Conservation (phyloP, 176 grass and related monocot species). For the Cenchrus purpureus region DNA sequence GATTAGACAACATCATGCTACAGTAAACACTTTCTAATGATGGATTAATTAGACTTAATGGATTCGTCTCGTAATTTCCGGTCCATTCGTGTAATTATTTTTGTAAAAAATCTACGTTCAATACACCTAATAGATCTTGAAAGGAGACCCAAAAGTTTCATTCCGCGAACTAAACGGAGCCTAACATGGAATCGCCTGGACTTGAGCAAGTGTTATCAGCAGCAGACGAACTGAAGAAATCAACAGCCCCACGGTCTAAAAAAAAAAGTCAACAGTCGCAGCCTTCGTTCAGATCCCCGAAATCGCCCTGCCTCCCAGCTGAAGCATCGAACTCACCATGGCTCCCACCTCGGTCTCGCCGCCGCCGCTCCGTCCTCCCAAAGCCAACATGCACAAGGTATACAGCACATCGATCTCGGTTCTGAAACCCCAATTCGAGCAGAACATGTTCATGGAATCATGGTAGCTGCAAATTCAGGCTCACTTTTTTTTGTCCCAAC, state of each 20-base stretch:
- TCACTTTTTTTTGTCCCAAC: not conserved
- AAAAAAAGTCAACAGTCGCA: not conserved
- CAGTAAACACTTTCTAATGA: too few species aligned
- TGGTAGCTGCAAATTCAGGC: not conserved
- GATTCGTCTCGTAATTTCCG: too few species aligned
- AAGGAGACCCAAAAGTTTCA: too few species aligned
- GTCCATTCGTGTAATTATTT: too few species aligned
- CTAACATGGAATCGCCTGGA: too few species aligned
- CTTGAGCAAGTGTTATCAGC: not conserved
- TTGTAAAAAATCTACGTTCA: too few species aligned
- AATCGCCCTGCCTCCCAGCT: not conserved
- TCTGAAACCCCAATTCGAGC: not conserved
- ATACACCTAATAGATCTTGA: too few species aligned
- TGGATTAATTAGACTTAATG: too few species aligned
- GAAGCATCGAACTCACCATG: not conserved
- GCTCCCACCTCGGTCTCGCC: not conserved
- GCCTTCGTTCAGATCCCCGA: not conserved
- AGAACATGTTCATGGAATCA: not conserved
- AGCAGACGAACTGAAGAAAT: too few species aligned
- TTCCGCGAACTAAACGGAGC: too few species aligned
- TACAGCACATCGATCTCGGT: not conserved
- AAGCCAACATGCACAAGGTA: slow-evolving; percentile 10
- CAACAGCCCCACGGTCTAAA: too few species aligned
- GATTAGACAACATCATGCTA: too few species aligned
- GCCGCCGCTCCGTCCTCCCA: not conserved